Evolutionary conservation across 139 green algal genomes (phyloP).

Genomic region (Gonium pectorale): DNA sequence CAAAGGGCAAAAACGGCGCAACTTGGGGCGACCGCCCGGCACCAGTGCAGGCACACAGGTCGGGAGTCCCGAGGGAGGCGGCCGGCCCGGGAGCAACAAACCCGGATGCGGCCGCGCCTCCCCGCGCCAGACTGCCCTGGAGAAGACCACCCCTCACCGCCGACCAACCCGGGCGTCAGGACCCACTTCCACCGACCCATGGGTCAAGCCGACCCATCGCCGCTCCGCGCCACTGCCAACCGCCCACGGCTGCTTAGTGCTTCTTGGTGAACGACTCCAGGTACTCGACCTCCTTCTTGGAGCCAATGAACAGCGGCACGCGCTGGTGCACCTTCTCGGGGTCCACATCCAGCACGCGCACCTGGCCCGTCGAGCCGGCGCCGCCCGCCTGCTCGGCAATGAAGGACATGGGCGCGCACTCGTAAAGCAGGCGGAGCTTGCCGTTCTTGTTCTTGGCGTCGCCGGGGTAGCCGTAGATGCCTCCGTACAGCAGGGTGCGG

Average conservation of each 20-base stretch:
- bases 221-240: too few relatives aligned
- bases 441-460: conserved; percentile 95
- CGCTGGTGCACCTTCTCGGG: conserved; percentile 78
- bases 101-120: too few relatives aligned
- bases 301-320: conserved; percentile 86
- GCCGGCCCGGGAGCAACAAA: too few relatives aligned
- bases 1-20: too few relatives aligned
- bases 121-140: too few relatives aligned
- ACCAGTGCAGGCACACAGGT: too few relatives aligned
- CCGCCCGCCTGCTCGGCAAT: conserved; percentile 93
- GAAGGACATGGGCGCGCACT: conserved; percentile 97
- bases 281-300: conserved; percentile 94
- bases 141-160: too few relatives aligned
- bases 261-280: conserved; percentile 89
- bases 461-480: conserved; percentile 98
- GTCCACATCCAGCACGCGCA: conserved; percentile 83
- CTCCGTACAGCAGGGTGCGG: conserved; percentile 96
- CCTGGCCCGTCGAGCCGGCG: conserved; percentile 73
- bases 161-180: too few relatives aligned
- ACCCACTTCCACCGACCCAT: too few relatives aligned
- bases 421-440: conserved; percentile 98
- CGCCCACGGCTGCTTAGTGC: conserved; percentile 32
- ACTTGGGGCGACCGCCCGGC: too few relatives aligned
- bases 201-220: too few relatives aligned
- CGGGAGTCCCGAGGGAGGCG: too few relatives aligned